These are phyloP conservation scores for Neonectria magnoliae DNA, from an alignment of 2,329 filamentous ascomycete species.

Conservation along the genomic window DNA sequence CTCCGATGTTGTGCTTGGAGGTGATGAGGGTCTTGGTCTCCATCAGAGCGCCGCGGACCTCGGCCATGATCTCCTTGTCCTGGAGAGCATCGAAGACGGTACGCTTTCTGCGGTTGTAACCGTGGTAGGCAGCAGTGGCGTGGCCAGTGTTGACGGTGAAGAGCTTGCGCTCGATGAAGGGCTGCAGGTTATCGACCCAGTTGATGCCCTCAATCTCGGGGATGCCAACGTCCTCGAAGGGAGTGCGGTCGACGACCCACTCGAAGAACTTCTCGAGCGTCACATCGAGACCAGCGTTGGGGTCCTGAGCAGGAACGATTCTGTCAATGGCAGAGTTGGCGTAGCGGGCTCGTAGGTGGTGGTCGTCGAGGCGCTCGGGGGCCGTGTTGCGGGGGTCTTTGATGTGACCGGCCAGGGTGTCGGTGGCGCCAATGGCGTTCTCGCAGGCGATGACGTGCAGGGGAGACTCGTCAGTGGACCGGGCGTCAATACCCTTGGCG, in stretches of 20 bases:
- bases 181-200: constrained; percentile 90
- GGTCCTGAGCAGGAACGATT: constrained; percentile 91
- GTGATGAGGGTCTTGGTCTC: constrained; percentile 91
- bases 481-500: constrained; percentile 88
- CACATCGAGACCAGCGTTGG: constrained; percentile 84
- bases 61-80: constrained; percentile 80
- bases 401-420: constrained; percentile 85
- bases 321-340: constrained; percentile 99
- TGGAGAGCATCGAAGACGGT: constrained; percentile 90
- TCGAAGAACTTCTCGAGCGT: constrained; percentile 99
- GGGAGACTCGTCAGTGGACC: constrained; percentile 71
- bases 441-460: constrained; percentile 96
- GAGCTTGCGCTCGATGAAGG: constrained; percentile 99
- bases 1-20: constrained; percentile 82
- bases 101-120: constrained; percentile 84
- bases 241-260: constrained; percentile 93
- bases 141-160: constrained; percentile 99
- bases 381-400: constrained; percentile 78
- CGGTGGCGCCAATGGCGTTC: constrained; percentile 95
- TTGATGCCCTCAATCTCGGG: constrained; percentile 88
- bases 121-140: constrained; percentile 95
- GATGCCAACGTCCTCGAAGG: constrained; percentile 73
- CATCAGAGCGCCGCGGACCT: constrained; percentile 81
- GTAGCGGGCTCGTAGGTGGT: constrained; percentile 82
- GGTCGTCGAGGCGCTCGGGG: constrained; percentile 71